Evolutionary conservation across 1,139 yeast genomes (phyloP).

Genomic region (Debaryomyces psychrophilus): DNA sequence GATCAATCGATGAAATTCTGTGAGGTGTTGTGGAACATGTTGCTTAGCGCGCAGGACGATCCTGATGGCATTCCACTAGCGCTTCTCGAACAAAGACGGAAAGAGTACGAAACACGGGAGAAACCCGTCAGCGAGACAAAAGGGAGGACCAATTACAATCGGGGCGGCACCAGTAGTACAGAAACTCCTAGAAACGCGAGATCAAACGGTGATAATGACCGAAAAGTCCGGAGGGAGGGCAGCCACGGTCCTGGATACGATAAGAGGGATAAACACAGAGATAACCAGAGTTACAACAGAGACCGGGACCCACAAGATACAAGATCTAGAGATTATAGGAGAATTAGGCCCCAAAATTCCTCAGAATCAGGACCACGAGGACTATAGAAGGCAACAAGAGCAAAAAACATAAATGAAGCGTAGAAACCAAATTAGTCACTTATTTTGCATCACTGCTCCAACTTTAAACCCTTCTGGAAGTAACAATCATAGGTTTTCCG

Average conservation of each 20-base stretch:
- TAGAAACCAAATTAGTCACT: no score
- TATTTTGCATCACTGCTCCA: no score
- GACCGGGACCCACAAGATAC: neutral
- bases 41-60: slow-evolving; percentile 44
- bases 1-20: slow-evolving; percentile 39
- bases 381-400: no score
- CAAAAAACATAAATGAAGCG: no score
- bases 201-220: neutral
- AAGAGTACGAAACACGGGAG: slow-evolving; percentile 6
- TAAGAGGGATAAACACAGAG: neutral
- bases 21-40: slow-evolving; percentile 40
- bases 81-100: slow-evolving; percentile 23
- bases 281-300: neutral
- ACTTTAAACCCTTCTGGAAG: no score
- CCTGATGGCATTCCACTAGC: slow-evolving; percentile 43
- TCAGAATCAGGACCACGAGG: no score
- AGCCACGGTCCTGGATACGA: neutral
- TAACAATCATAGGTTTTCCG: no score
- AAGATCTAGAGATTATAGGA: neutral
- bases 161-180: slow-evolving; percentile 22
- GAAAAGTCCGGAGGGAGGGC: neutral
- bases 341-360: neutral
- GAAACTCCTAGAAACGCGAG: slow-evolving; percentile 11
- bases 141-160: slow-evolving; percentile 29
- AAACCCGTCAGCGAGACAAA: neutral